Evolutionary conservation across 345 rosid genomes (phyloP), one percentile per base, ranked within the genome.

Genomic region (Melaleuca quinquenervia): DNA sequence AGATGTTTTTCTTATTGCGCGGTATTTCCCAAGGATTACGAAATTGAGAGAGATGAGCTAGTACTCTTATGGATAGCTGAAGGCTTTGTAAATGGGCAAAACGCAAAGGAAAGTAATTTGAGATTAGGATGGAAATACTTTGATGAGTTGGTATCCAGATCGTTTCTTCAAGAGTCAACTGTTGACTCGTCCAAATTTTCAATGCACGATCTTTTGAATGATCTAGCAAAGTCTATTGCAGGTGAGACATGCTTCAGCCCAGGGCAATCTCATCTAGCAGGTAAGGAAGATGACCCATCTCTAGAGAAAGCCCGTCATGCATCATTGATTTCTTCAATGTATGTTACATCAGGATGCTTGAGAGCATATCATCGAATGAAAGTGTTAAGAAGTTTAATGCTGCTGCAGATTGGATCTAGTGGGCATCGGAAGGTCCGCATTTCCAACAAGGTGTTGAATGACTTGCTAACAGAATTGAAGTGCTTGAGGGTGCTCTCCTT

Each of bases 361-460:
- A n/a, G 70, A 7, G 18, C 36, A 58, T 58, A n/a, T 58, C 70
- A n/a, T 6, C 1, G 7, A 5, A n/a, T 58, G 70, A n/a, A n/a
- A 32, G 70, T 12, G 2, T 1, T 58, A 2, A 58, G 70, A 58
- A 58, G 70, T n/a, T 58, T 58, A 12, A 5, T 58, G 12, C 0
- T 58, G 0, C 8, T n/a, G 29, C 16, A 3, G 5, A 1, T 5
- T 56, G 3, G 62, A 11, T 24, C 0, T 10, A 0, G 7, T 24
- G 0, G 3, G 62, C 0, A 7, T 0, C 0, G 5, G 0, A 24
- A 26, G 1, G 24, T 56, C 7, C 14, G 11, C 14, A 56, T 56
- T 11, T 58, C 64, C 32, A 11, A 0, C 3, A 58, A 58, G 8
- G 16, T 58, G 8, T 0, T 58, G 0, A 16, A 26, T 0, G 64